phyloP scores from a whole-genome alignment of 345 rosid species.

The Abelmoschus esculentus region DNA sequence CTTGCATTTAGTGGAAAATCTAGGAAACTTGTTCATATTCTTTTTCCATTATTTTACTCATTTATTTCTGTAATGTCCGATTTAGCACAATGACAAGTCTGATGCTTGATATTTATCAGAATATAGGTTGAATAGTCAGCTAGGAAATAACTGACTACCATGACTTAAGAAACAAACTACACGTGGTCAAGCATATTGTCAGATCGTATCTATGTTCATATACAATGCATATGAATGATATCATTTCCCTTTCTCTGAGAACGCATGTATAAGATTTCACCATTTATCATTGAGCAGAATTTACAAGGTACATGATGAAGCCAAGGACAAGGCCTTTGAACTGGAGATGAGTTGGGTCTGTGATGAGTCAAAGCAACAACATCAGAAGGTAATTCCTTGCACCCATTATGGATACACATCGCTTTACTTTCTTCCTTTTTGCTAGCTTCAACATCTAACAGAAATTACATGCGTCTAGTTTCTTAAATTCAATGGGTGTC shows the following conservation, averaged over 20 bases:
- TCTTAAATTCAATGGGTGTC: not conserved
- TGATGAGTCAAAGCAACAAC: conserved; percentile 80
- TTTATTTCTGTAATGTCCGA: not conserved
- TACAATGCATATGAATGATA: not conserved
- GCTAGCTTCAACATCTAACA: not conserved
- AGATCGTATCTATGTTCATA: not conserved
- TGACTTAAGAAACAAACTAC: not conserved
- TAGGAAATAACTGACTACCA: not conserved
- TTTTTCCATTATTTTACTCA: not conserved
- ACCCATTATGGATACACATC: not conserved
- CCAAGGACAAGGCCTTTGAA: conserved; percentile 96
- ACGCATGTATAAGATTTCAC: not conserved
- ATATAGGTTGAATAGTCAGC: not conserved
- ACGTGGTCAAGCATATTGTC: not conserved
- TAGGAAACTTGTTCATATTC: not conserved
- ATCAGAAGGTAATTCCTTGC: conserved; percentile 55
- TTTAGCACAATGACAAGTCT: not conserved
- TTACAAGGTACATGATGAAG: conserved; percentile 94
- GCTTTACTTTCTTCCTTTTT: not conserved
- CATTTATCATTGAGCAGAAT: conserved; percentile 39
- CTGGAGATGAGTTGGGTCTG: conserved; percentile 97
- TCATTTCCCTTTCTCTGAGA: not conserved
- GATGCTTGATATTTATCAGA: not conserved
- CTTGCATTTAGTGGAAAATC: not conserved
- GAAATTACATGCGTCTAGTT: not conserved